These are phyloP conservation scores for Colletotrichum tofieldiae DNA, from an alignment of 2,329 filamentous ascomycete genomes.

Conservation along the genomic window DNA sequence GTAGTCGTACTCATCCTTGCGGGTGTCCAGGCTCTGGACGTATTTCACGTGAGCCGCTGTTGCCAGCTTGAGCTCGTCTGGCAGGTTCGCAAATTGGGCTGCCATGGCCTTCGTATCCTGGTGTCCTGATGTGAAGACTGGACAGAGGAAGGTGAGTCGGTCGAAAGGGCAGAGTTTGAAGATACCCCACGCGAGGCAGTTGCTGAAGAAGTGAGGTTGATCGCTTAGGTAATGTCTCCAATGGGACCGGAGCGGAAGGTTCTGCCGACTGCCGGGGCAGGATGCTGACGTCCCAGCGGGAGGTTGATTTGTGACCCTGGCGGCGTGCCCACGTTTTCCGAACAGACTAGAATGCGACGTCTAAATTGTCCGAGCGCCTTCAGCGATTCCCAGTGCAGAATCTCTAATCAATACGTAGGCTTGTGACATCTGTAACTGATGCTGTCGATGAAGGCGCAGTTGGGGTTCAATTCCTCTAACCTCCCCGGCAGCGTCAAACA, in stretches of 20 bases:
- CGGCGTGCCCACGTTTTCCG: neutral
- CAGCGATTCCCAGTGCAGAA: neutral
- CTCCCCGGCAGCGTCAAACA: neutral
- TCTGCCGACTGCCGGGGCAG: slow-evolving; percentile 33
- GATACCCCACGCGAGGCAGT: slow-evolving; percentile 9
- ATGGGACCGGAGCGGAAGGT: slow-evolving; percentile 25
- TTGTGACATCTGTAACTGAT: neutral
- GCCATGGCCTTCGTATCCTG: slow-evolving; percentile 50
- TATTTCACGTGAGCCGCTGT: slow-evolving; percentile 85
- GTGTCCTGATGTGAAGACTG: neutral
- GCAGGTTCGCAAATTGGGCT: slow-evolving; percentile 51
- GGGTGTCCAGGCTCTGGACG: slow-evolving; percentile 91
- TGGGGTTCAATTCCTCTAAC: neutral
- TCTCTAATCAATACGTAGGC: neutral
- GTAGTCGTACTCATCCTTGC: slow-evolving; percentile 96
- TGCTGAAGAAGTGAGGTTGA: slow-evolving; percentile 30
- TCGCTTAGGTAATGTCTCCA: slow-evolving; percentile 34
- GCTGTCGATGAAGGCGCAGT: neutral
- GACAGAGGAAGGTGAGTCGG: neutral
- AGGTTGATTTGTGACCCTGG: neutral
- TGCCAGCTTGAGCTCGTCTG: slow-evolving; percentile 63
- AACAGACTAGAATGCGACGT: slow-evolving; percentile 1
- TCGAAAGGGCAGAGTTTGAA: neutral
- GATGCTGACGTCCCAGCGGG: neutral
- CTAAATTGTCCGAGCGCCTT: neutral